phyloP scores from a whole-genome alignment of 176 grass and related monocot genomes.

The Carex scoparia region DNA sequence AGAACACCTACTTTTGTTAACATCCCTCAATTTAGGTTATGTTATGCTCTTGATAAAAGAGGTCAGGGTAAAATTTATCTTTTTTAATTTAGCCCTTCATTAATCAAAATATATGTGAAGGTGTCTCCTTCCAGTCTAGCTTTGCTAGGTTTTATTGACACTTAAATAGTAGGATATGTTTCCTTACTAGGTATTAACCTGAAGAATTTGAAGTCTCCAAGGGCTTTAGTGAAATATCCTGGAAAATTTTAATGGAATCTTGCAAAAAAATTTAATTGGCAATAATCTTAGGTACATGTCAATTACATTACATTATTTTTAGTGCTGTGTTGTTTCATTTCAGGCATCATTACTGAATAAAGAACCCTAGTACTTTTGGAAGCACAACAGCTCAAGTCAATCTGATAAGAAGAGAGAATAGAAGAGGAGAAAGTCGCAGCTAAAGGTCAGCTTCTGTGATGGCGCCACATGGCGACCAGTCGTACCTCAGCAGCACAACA shows the following conservation, averaged over 20 bases:
- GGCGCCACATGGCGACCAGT: conserved; percentile 26
- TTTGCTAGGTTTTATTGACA: background rate
- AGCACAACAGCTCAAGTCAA: background rate
- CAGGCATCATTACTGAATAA: background rate
- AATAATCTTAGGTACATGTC: background rate
- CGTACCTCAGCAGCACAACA: conserved; percentile 1
- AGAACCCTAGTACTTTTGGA: background rate
- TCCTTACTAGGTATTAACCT: background rate
- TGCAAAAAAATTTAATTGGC: background rate
- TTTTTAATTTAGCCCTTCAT: background rate
- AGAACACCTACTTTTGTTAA: background rate
- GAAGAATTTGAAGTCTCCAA: background rate
- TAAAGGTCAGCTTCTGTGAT: conserved; percentile 5
- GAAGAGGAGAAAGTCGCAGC: background rate
- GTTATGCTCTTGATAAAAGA: background rate
- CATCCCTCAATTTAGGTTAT: background rate
- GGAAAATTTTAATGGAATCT: background rate
- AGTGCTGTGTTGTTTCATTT: background rate
- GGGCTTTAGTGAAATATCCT: background rate
- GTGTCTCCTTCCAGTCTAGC: background rate
- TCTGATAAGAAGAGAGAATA: background rate
- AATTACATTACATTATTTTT: conserved; percentile 4
- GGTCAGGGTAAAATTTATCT: background rate
- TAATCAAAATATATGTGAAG: background rate
- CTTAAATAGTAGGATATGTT: background rate